Evolutionary conservation across 2,329 filamentous ascomycete genomes (phyloP).

Genomic region (Pseudogymnoascus sp.): DNA sequence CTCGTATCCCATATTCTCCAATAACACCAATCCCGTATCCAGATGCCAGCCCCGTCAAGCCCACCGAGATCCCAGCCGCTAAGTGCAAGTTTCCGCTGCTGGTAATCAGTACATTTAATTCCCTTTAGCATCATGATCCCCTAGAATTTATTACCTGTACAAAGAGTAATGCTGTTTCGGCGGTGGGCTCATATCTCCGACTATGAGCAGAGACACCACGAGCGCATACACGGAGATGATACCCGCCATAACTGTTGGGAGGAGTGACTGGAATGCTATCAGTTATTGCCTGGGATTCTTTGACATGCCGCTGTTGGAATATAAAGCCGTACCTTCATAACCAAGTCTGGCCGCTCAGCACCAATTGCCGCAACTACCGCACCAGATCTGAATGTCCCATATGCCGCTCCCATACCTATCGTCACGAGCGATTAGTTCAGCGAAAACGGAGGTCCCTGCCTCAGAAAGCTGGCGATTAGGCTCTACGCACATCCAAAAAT

Average conservation of each 20-base stretch:
- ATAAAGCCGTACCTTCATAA: not conserved
- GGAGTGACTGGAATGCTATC: not conserved
- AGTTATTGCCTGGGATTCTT: not conserved
- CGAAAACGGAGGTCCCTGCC: not conserved
- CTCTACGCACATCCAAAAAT: not conserved
- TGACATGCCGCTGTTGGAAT: not conserved
- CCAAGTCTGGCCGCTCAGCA: not conserved
- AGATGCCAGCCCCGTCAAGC: not conserved
- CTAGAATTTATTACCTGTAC: not conserved
- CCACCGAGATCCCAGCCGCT: not conserved
- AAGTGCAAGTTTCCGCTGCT: not conserved
- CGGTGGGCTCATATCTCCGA: not conserved
- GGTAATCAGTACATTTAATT: not conserved
- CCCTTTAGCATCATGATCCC: not conserved
- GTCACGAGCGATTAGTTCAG: not conserved
- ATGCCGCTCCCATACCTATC: not conserved
- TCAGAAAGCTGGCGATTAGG: not conserved
- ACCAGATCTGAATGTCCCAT: not conserved
- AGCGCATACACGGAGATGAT: not conserved
- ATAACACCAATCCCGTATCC: constrained; percentile 2
- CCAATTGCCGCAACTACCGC: not conserved
- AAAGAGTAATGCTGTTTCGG: not conserved
- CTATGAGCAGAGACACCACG: not conserved
- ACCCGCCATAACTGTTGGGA: not conserved
- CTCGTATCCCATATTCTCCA: not conserved